A percentile compares a stretch with the other conserved stretches of the same genome.
Conservation (phyloP, 768 basidiomycete species). For the Lactifluus rugatus region DNA sequence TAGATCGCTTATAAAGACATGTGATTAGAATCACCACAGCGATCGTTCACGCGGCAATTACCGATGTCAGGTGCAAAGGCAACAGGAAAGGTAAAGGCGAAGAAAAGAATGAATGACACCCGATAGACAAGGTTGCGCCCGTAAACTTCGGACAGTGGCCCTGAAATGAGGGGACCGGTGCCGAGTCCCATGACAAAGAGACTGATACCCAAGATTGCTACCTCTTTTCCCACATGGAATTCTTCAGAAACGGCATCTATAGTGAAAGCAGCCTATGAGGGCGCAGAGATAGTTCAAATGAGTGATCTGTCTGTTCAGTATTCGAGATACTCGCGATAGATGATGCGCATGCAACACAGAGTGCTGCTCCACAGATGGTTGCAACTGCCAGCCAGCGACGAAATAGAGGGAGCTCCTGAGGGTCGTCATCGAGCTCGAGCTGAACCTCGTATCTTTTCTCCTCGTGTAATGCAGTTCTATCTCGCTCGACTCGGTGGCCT, state of each 20-base stretch:
- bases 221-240: constrained; percentile 31
- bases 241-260: constrained; percentile 29
- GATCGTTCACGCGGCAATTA: constrained; percentile 21
- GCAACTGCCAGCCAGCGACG: constrained; percentile 12
- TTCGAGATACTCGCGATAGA: constrained; percentile 2
- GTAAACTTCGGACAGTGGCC: constrained; percentile 41
- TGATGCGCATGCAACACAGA: constrained; percentile 10
- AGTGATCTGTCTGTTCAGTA: background rate
- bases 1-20: constrained; percentile 38
- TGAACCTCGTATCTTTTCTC: background rate
- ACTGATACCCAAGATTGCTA: constrained; percentile 34
- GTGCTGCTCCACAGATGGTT: background rate
- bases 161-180: constrained; percentile 25
- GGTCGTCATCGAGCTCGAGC: constrained; percentile 18
- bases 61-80: constrained; percentile 63
- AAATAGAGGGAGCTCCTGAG: constrained; percentile 4
- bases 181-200: constrained; percentile 31
- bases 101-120: constrained; percentile 49
- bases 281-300: background rate
- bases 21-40: background rate
- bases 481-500: background rate
- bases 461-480: too few relatives aligned
- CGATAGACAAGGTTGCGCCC: constrained; percentile 59
- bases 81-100: constrained; percentile 57
- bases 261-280: constrained; percentile 27